phyloP scores from a whole-genome alignment of 495 filamentous ascomycete species.

The Evernia prunastri region DNA sequence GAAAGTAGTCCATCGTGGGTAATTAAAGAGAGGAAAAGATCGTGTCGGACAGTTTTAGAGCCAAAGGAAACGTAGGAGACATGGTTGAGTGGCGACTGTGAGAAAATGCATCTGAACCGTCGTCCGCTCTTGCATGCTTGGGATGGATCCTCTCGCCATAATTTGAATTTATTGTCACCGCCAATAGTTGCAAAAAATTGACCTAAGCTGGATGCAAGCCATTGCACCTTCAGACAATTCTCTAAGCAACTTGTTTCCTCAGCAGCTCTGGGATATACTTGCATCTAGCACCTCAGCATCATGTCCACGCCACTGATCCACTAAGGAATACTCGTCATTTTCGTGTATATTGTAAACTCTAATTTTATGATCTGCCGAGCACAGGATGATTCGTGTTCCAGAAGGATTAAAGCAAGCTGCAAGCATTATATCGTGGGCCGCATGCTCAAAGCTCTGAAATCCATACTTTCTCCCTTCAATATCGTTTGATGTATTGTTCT shows the following conservation, averaged over 20 bases:
- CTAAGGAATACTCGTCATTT: constrained; percentile 68
- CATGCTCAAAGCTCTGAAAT: constrained; percentile 61
- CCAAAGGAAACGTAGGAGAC: constrained; percentile 70
- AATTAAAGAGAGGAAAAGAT: constrained; percentile 77
- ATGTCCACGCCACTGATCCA: constrained; percentile 87
- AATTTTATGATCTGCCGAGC: constrained; percentile 86
- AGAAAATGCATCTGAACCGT: constrained; percentile 65
- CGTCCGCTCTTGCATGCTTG: constrained; percentile 62
- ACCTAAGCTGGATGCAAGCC: constrained; percentile 61
- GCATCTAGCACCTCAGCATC: constrained; percentile 87
- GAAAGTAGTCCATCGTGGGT: constrained; percentile 72
- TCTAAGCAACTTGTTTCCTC: constrained; percentile 10
- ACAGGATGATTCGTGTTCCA: constrained; percentile 84
- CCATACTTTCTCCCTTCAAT: constrained; percentile 30
- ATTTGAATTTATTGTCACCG: constrained; percentile 77
- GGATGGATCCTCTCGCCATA: constrained; percentile 83
- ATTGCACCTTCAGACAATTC: constrained; percentile 59
- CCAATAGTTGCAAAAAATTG: constrained; percentile 64
- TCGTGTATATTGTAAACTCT: constrained; percentile 81
- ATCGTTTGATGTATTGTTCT: background rate
- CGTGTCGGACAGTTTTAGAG: constrained; percentile 65
- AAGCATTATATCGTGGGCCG: constrained; percentile 50
- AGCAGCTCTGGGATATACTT: constrained; percentile 28
- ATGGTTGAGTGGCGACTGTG: constrained; percentile 49
- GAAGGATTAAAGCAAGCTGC: constrained; percentile 63